These are phyloP conservation scores for Hyaloperonospora arabidopsidis DNA, from an alignment of 352 stramenopile genomes.

Conservation along the genomic window DNA sequence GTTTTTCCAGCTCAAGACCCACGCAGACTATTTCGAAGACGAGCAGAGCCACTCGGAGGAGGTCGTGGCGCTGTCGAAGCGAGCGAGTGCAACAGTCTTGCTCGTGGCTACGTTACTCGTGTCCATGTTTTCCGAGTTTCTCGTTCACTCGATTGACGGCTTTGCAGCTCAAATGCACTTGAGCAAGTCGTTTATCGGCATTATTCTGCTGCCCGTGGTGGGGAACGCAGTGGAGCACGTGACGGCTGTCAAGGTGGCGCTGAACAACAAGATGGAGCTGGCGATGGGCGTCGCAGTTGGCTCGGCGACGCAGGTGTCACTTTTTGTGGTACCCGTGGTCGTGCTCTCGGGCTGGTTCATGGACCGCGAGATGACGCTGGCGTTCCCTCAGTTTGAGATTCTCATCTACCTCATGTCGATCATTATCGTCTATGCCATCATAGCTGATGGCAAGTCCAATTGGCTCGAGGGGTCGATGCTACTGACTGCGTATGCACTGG, in stretches of 20 bases:
- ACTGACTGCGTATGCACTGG: conserved; percentile 86
- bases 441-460: conserved; percentile 87
- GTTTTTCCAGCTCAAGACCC: conserved; percentile 93
- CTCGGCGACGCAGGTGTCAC: conserved; percentile 93
- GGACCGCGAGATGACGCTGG: conserved; percentile 91
- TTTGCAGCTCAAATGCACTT: conserved; percentile 55
- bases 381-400: conserved; percentile 95
- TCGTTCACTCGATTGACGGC: conserved; percentile 81
- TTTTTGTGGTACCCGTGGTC: conserved; percentile 94
- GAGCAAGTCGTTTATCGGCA: conserved; percentile 86
- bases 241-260: conserved; percentile 93
- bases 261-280: conserved; percentile 98
- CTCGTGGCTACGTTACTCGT: conserved; percentile 85
- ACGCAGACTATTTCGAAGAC: conserved; percentile 88
- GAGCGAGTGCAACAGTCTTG: conserved; percentile 73
- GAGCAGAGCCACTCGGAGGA: conserved; percentile 47
- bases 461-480: conserved; percentile 90
- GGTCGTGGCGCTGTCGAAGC: conserved; percentile 73
- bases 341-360: conserved; percentile 92
- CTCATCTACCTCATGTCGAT: conserved; percentile 93
- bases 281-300: conserved; percentile 97
- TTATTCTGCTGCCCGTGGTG: conserved; percentile 96
- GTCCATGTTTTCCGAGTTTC: conserved; percentile 89
- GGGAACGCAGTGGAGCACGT: conserved; percentile 98
- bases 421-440: conserved; percentile 91